A percentile compares a stretch with the other conserved stretches of the same genome.
These are phyloP conservation scores for Fusarium subglutinans DNA, from an alignment of 2,329 filamentous ascomycete species.

Conservation along the genomic window DNA sequence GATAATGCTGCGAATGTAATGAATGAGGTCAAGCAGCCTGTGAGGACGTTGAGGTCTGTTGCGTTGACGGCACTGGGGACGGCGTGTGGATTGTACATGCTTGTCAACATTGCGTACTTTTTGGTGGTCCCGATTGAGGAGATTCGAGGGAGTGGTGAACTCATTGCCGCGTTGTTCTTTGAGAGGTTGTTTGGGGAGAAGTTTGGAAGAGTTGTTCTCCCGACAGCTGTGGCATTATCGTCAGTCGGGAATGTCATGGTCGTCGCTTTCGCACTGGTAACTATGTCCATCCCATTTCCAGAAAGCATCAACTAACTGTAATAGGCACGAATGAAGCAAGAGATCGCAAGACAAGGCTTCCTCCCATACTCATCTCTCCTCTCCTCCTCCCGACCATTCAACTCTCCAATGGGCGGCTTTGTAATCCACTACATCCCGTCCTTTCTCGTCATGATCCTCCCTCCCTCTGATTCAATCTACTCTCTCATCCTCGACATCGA, in stretches of 20 bases:
- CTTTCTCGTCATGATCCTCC: conserved; percentile 70
- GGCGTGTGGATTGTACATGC: conserved; percentile 70
- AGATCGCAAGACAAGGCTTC: conserved; percentile 76
- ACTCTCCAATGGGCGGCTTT: conserved; percentile 73
- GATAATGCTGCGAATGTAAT: conserved; percentile 76
- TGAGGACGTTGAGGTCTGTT: conserved; percentile 71
- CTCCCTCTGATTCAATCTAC: conserved; percentile 73
- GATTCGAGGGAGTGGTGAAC: conserved; percentile 71
- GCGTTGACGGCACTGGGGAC: conserved; percentile 68
- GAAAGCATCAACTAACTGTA: conserved; percentile 18
- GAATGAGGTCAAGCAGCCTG: conserved; percentile 75
- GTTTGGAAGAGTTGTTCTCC: conserved; percentile 66
- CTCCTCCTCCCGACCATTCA: conserved; percentile 73
- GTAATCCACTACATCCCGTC: conserved; percentile 76
- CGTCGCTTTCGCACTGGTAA: conserved; percentile 72
- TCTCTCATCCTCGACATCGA: conserved; percentile 79
- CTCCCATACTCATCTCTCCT: conserved; percentile 69
- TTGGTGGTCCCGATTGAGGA: conserved; percentile 73
- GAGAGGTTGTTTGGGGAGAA: conserved; percentile 68
- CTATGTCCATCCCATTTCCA: background rate
- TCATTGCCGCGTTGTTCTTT: conserved; percentile 75
- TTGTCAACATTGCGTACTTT: conserved; percentile 71
- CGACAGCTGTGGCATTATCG: conserved; percentile 72
- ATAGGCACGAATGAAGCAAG: conserved; percentile 75
- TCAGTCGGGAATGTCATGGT: conserved; percentile 79